Percentiles rank a stretch among this genome's conserved stretches.
Evolutionary conservation across 805 yeast species (phyloP).

Genomic region (Candida pseudoglaebosa): DNA sequence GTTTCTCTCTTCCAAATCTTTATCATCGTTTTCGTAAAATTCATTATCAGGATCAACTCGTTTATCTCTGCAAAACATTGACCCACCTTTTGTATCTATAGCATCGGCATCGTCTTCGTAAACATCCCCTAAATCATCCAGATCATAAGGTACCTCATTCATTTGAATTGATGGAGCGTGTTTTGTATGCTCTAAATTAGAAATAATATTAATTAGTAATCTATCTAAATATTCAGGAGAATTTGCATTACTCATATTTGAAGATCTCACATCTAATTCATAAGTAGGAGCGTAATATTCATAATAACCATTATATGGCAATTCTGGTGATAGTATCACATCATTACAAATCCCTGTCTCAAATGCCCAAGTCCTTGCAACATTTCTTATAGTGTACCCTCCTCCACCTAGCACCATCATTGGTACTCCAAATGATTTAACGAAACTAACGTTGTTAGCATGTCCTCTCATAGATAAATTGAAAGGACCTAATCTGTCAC

Average conservation of each 20-base stretch:
- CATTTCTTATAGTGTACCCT: conserved; percentile 97
- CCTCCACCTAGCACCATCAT: conserved; percentile 97
- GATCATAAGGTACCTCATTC: conserved; percentile 82
- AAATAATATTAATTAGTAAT: conserved; percentile 68
- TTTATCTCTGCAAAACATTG: conserved; percentile 77
- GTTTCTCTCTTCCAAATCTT: conserved; percentile 31
- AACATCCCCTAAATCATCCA: conserved; percentile 73
- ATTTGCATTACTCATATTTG: conserved; percentile 95
- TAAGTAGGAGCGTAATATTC: conserved; percentile 98
- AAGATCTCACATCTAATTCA: conserved; percentile 88
- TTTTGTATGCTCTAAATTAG: conserved; percentile 79
- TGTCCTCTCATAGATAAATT: conserved; percentile 92
- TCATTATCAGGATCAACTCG: conserved; percentile 69
- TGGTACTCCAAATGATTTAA: conserved; percentile 82
- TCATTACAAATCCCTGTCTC: conserved; percentile 88
- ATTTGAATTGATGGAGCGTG: conserved; percentile 97
- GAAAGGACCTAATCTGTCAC: conserved; percentile 94
- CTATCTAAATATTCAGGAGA: conserved; percentile 88
- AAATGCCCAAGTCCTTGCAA: conserved; percentile 91
- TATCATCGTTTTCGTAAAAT: conserved; percentile 65
- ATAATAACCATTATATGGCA: conserved; percentile 94
- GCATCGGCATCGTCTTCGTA: conserved; percentile 79
- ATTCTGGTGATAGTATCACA: conserved; percentile 64
- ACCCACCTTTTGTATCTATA: conserved; percentile 87
- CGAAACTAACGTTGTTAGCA: conserved; percentile 90